A percentile compares a stretch with the other conserved stretches of the same genome.
Conservation (phyloP, 768 basidiomycete genomes). For the Aureoboletus auriporus region DNA sequence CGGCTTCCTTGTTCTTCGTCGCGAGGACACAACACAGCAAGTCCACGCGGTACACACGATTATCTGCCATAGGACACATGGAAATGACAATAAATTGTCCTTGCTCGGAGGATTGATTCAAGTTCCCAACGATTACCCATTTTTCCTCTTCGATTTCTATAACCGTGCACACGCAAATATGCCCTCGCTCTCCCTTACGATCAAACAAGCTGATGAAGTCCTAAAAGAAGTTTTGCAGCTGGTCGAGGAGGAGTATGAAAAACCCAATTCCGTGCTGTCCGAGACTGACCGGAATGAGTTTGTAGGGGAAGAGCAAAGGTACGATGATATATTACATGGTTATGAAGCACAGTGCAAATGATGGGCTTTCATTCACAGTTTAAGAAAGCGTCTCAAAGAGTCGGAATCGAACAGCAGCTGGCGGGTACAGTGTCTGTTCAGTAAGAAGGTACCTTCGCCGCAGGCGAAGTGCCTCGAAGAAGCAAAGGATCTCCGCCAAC, state of each 20-base stretch:
- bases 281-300: constrained; percentile 1
- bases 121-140: not conserved
- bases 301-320: constrained; percentile 7
- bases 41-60: not conserved
- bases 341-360: not conserved
- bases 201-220: not conserved
- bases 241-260: not conserved
- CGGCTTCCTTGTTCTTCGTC: constrained; percentile 11
- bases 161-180: not conserved
- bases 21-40: constrained; percentile 10
- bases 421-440: not conserved
- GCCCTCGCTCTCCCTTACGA: not conserved
- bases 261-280: not conserved
- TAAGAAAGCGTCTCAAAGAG: not conserved
- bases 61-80: not conserved
- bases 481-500: constrained; percentile 1
- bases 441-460: constrained; percentile 1
- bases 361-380: not conserved
- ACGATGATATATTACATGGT: not conserved
- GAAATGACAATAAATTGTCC: constrained; percentile 11
- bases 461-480: not conserved
- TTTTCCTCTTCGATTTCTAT: not conserved
- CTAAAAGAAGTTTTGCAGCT: not conserved
- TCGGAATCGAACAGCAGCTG: not conserved
- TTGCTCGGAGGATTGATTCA: no score